Evolutionary conservation across 164 flowering plant species (phyloP).

Genomic region (Liquidambar formosana): DNA sequence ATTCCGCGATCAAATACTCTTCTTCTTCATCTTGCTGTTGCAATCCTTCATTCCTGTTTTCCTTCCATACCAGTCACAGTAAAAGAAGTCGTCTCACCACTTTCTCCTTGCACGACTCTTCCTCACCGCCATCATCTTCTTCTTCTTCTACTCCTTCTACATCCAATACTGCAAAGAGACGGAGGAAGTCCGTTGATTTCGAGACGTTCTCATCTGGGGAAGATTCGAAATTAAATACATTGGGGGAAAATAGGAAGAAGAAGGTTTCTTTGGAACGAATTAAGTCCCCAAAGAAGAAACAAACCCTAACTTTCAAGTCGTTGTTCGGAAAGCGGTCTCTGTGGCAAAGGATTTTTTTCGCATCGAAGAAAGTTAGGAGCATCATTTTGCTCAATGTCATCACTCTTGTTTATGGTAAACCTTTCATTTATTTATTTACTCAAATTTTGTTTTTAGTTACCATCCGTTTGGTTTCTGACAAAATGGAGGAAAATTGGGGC

Average conservation of each 20-base stretch:
- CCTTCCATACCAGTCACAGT: not conserved
- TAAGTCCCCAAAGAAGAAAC: not conserved
- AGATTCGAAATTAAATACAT: not conserved
- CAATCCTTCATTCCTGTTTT: constrained; percentile 11
- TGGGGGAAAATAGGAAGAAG: constrained; percentile 3
- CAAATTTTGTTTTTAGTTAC: too few relatives aligned
- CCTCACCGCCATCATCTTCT: constrained; percentile 1
- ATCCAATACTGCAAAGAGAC: not conserved
- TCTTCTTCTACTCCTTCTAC: constrained; percentile 6
- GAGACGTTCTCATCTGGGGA: constrained; percentile 3
- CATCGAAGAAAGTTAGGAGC: constrained; percentile 71
- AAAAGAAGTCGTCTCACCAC: constrained; percentile 23
- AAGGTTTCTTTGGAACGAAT: not conserved
- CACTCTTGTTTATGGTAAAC: constrained; percentile 64
- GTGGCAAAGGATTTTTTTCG: constrained; percentile 69
- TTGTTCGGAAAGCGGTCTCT: constrained; percentile 39
- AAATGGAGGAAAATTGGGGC: too few relatives aligned
- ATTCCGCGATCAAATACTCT: constrained; percentile 15
- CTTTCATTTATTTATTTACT: constrained; percentile 12
- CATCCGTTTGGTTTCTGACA: too few relatives aligned
- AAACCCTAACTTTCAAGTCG: constrained; percentile 22
- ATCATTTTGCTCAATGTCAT: constrained; percentile 72
- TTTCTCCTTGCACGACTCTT: constrained; percentile 16
- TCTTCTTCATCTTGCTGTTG: constrained; percentile 1
- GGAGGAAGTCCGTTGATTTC: constrained; percentile 4